Conservation (phyloP, 2,329 filamentous ascomycete genomes). For the Arthrobotrys sphaeroides region DNA sequence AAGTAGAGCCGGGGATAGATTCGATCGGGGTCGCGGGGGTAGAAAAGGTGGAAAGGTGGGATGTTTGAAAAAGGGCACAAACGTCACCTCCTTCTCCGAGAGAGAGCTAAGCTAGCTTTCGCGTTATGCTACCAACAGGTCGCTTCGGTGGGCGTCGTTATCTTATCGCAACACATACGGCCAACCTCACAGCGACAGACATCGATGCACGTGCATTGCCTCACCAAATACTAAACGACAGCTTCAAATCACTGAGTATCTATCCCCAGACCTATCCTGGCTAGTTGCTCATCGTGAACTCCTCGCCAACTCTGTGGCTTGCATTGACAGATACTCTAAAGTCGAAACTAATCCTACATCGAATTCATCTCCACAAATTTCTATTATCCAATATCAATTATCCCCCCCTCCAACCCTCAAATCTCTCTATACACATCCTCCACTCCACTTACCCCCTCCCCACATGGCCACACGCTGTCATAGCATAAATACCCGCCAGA, state of each 20-base stretch:
- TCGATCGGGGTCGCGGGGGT: not conserved
- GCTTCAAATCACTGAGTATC: no score
- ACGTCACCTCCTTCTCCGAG: conserved; percentile 17
- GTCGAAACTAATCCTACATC: no score
- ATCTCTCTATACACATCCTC: not conserved
- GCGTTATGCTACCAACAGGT: conserved; percentile 8
- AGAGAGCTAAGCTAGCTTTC: conserved; percentile 9
- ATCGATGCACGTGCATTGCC: no score
- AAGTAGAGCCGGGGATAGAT: not conserved
- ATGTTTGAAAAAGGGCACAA: conserved; percentile 8
- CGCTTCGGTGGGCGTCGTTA: no score
- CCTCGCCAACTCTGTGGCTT: no score
- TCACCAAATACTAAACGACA: no score
- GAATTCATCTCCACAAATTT: no score
- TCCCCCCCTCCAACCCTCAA: not conserved
- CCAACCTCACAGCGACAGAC: not conserved
- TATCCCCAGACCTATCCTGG: no score
- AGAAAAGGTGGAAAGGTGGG: not conserved
- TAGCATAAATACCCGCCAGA: conserved; percentile 1
- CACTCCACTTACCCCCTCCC: not conserved
- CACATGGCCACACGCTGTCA: no score
- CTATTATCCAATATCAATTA: conserved; percentile 11
- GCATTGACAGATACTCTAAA: no score
- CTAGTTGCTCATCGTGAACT: no score
- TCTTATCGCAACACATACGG: conserved; percentile 19